These are phyloP conservation scores for Scedosporium apiospermum DNA, from an alignment of 2,329 filamentous ascomycete genomes.

Conservation along the genomic window DNA sequence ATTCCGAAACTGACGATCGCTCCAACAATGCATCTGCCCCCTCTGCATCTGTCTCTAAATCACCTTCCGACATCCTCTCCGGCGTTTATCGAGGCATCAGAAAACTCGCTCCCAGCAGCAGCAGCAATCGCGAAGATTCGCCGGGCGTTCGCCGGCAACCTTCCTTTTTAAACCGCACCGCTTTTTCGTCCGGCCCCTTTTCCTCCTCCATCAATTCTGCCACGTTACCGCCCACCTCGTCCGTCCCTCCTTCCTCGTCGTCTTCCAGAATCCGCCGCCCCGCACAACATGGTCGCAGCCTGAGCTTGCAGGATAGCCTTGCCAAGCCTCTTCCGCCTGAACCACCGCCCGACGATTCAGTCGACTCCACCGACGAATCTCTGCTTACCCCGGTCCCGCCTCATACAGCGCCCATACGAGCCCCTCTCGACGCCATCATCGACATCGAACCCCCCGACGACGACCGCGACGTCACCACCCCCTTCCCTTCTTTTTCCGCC, in stretches of 20 bases:
- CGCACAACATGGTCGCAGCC: slow-evolving; percentile 21
- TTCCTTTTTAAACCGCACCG: slow-evolving; percentile 17
- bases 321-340: slow-evolving; percentile 43
- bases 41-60: slow-evolving; percentile 17
- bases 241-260: not conserved
- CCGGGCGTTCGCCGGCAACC: slow-evolving; percentile 32
- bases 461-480: slow-evolving; percentile 4
- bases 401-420: slow-evolving; percentile 22
- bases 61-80: slow-evolving; percentile 37
- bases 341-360: slow-evolving; percentile 27
- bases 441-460: slow-evolving; percentile 10
- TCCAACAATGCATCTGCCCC: not conserved
- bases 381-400: slow-evolving; percentile 15
- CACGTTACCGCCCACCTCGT: not conserved
- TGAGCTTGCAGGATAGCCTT: slow-evolving; percentile 47
- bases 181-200: slow-evolving; percentile 17
- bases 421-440: slow-evolving; percentile 17
- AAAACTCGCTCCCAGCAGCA: slow-evolving; percentile 31
- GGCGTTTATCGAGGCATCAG: slow-evolving; percentile 43
- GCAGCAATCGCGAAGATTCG: slow-evolving; percentile 24
- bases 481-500: not conserved
- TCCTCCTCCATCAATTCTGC: slow-evolving; percentile 14
- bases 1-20: slow-evolving; percentile 33
- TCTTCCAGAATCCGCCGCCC: slow-evolving; percentile 7
- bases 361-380: not conserved